Evolutionary conservation across 495 filamentous ascomycete genomes (phyloP), one percentile per base, ranked within the genome.

Genomic region (Pseudoneurospora amorphoporcata): DNA sequence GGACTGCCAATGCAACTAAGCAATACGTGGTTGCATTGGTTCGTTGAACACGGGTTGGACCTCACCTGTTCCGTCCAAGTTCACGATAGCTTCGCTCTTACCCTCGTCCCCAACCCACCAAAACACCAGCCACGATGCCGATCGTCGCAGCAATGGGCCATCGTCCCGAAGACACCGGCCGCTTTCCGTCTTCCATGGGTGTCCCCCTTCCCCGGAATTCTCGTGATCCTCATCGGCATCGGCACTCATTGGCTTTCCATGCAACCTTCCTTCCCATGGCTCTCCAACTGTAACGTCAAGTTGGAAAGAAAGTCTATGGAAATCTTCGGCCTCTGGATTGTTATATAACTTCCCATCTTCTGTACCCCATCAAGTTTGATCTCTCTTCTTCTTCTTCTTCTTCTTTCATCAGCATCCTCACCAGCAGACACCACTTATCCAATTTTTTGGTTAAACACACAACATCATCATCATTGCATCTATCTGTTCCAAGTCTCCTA

Each of bases 401-500:
- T 35, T 61, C 53, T 53, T 23, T 35, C 37, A 42, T 39, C 70
- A 40, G 5, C 8, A 68, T 35, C 43, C 42, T 68, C 70, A 72
- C 53, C 23, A 68, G 70, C 70, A 72, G 61, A 68, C 47, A 37
- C 53, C 53, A 38, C 70, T 68, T 37, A 71, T 43, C 16, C 53
- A 32, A 73, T 8, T 53, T 69, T 41, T 41, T 68, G 41, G 32
- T 19, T 43, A 65, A 16, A 65, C 23, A 61, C 53, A 3, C 53
- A 72, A 32, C 39, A 72, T 69, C 53, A 69, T 69, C 58, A 72
- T 69, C 58, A 72, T 45, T 42, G 39, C 17, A 45, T 72, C 68
- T 68, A 39, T 37, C 40, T 47, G 58, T 72, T 69, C 71, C 39
- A 23, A 23, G 35, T 47, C 17, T 39, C 40, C 39, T 6, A 35